Base-by-base conservation (phyloP, 2,329 filamentous ascomycete genomes). In the Fusarium continuum region DNA sequence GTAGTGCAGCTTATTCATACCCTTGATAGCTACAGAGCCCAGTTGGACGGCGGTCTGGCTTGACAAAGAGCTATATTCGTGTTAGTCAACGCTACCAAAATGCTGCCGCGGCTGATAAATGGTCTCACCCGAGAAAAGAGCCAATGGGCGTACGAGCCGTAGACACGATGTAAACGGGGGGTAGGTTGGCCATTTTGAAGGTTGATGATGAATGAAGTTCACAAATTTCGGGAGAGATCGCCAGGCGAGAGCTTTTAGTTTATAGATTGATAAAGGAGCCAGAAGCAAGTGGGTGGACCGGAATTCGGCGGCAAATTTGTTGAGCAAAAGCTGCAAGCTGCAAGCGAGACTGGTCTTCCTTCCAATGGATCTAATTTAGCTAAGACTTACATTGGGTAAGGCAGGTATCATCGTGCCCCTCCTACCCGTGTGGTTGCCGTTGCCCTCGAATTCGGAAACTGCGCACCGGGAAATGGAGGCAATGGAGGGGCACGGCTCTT, bases 101-200 rank as follows among this genome's bases (percentile, higher is more conserved):
- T 38, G 16, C 34, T 36, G 6, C 16, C 13, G 2, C n/a, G 11
- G n/a, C 17, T 55, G 34, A 16, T 28, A 53, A n/a, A 2, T 28
- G 9, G 11, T 22, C 77, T 62, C 80, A 96, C 92, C 95, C 95
- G 74, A 97, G 87, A 81, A 99, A 99, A 68, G 91, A 93, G 73
- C 95, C 95, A 67, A 97, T 85, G 48, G 95, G 95, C 67, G 95
- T 99, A 79, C 93, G 88, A 73, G 88, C 91, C 66, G 89, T 90
- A 57, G 95, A 95, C 75, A 97, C 93, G 74, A 99, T 97, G 82
- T 99, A 99, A 68, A 99, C 94, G 57, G 93, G 85, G 68, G 92
- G 90, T 65, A 93, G 86, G 70, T 86, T 87, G 75, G 92, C 85
- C 91, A 96, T 96, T 59, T 72, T 86, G 79, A 47, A 43, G 47